phyloP scores from a whole-genome alignment of 805 yeast species.

The Saccharomyces mikatae region DNA sequence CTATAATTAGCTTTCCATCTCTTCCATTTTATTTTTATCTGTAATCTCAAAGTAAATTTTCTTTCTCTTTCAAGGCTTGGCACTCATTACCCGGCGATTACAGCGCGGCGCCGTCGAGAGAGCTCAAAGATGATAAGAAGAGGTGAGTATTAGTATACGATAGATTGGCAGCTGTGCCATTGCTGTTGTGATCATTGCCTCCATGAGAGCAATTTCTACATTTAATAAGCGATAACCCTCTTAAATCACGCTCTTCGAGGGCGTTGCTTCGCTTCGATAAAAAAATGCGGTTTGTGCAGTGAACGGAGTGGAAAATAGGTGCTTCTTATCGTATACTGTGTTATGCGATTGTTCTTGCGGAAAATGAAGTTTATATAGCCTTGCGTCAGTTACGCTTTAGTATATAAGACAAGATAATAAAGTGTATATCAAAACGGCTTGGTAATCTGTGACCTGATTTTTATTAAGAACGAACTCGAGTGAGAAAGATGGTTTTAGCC shows the following conservation, averaged over 20 bases:
- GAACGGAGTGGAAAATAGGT: too few species aligned
- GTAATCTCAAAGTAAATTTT: not conserved
- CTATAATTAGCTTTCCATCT: not conserved
- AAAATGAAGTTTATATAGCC: too few species aligned
- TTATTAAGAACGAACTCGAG: not conserved
- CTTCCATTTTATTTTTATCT: not conserved
- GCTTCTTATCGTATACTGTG: too few species aligned
- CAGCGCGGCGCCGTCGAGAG: not conserved
- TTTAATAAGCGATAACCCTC: too few species aligned
- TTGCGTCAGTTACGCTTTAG: too few species aligned
- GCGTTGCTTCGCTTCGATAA: too few species aligned
- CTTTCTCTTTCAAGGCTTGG: not conserved
- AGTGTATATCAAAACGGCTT: not conserved
- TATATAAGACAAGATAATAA: too few species aligned
- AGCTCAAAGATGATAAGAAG: not conserved
- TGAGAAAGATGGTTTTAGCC: conserved; percentile 6
- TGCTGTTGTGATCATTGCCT: not conserved
- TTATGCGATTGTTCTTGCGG: too few species aligned
- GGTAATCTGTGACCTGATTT: not conserved
- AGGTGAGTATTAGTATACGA: not conserved
- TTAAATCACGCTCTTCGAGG: too few species aligned
- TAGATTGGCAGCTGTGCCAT: not conserved
- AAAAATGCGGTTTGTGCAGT: too few species aligned
- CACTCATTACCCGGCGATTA: not conserved
- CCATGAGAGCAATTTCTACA: too few species aligned